Base-by-base conservation (phyloP, 345 rosid genomes). In the Aquilaria malaccensis region DNA sequence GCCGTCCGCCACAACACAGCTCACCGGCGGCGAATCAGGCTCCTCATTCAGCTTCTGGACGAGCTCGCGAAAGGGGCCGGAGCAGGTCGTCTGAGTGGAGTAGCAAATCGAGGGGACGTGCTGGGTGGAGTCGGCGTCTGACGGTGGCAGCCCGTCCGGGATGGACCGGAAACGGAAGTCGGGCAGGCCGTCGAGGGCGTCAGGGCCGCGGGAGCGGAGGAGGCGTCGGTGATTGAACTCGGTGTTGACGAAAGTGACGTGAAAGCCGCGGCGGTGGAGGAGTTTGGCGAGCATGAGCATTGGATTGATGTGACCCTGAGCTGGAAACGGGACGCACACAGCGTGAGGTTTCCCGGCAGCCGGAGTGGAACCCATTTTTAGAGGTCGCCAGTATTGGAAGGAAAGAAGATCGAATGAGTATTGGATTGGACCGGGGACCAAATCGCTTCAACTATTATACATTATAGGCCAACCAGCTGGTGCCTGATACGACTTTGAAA, bases 271-370 rank as follows among this genome's bases (percentile, higher is more conserved):
- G 56, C 49, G 72, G 52, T 83, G 80, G 11, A 83, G 85, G 43
- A 83, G 60, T 56, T 80, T 78, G 15, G 88, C 83, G 7, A 80
- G 52, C 57, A 72, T 74, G 0, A 83, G 68, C 85, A 80, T 78
- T 13, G 88, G 78, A 41, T 46, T 78, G 43, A 83, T 71, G 74
- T 83, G 85, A 51, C 83, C 77, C 62, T 83, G 88, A 11, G 78
- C 81, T n/a, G 85, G 85, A 56, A 13, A 80, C 0, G 88, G 85
- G 30, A 83, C 14, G 60, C 83, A 83, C 22, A 83, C 83, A 2
- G 65, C 85, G 59, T 83, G 85, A 31, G 78, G 76, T 56, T 72
- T 67, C 31, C 45, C 50, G 1, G 22, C 54, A 3, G 13, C 2
- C 2, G 13, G 30, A 6, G 47, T 0, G 2, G 68, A 60, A 53